Evolutionary conservation across 2,329 filamentous ascomycete genomes (phyloP), one percentile per base, ranked within the genome.

Genomic region (Boeremia lycopersici): DNA sequence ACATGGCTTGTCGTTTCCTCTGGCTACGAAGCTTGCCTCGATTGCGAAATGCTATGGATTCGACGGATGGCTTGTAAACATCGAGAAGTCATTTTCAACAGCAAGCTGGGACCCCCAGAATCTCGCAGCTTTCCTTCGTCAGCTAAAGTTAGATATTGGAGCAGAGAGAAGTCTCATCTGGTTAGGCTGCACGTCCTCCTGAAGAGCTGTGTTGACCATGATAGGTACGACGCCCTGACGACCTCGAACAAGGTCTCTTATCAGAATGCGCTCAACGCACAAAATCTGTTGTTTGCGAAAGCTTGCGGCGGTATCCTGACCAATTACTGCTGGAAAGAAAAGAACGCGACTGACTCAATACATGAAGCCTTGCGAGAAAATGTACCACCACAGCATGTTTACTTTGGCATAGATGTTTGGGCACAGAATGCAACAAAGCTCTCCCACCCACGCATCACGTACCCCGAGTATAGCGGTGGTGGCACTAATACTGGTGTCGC

Each of bases 41-140:
- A 75, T 81, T 39, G 76, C 77, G 10, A 61, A 64, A 13, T 64
- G 73, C 13, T 76, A 76, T 55, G 77, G 77, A 10, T 81, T 81
- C 49, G 78, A 81, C 53, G 79, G 78, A 13, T 81, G 77, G 76
- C 64, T 81, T 29, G 57, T 81, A 30, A 80, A 81, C 42, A 74
- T 81, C 23, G 78, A 81, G 52, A 76, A 76, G 45, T 63, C 73
- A 1, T 78, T 80, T 59, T 67, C 74, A 6, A 57, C 63, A 19
- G 52, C 62, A 2, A 55, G 35, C 5, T 79, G 75, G 73, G 48
- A 70, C 53, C 6, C 58, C 3, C 35, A 61, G 6, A 33, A 69
- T 4, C 56, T 80, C 1, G 53, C 70, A 30, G 61, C 65, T 2
- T 81, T 80, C 46, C 64, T 80, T 5, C 43, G 60, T 7, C 72